A percentile compares a stretch with the other conserved stretches of the same genome.
These are phyloP conservation scores for Monilinia laxa DNA, from an alignment of 2,329 filamentous ascomycete species.

Conservation along the genomic window DNA sequence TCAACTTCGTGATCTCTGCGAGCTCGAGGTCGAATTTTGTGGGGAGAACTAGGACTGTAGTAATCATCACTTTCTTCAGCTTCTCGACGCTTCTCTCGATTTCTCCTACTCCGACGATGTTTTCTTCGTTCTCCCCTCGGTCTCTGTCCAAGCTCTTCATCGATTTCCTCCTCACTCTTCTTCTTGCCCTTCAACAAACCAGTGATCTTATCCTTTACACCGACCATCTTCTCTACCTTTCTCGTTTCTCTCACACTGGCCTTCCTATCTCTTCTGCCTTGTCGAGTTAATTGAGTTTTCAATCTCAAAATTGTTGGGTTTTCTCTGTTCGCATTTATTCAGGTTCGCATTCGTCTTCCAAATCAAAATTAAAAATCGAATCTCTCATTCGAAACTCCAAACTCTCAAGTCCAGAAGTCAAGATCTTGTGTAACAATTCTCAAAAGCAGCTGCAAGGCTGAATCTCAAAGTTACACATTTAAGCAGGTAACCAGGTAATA, in stretches of 20 bases:
- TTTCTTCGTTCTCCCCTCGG: slow-evolving; percentile 17
- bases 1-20: slow-evolving; percentile 10
- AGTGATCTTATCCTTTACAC: slow-evolving; percentile 12
- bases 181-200: slow-evolving; percentile 16
- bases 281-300: background rate
- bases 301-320: background rate
- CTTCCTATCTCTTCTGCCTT: background rate
- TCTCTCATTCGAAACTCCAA: background rate
- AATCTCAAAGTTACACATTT: background rate
- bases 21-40: background rate
- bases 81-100: background rate
- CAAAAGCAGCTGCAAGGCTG: slow-evolving; percentile 4
- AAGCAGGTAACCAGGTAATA: background rate
- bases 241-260: background rate
- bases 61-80: background rate
- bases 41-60: background rate
- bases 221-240: slow-evolving; percentile 1
- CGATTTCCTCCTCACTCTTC: slow-evolving; percentile 5
- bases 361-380: background rate
- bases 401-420: background rate
- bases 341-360: background rate
- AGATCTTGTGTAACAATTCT: slow-evolving; percentile 1
- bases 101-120: slow-evolving; percentile 14
- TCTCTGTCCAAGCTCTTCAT: slow-evolving; percentile 12
- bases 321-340: background rate